Conservation (phyloP, 1,284 basidiomycete species). For the Ustilago trichophora region DNA sequence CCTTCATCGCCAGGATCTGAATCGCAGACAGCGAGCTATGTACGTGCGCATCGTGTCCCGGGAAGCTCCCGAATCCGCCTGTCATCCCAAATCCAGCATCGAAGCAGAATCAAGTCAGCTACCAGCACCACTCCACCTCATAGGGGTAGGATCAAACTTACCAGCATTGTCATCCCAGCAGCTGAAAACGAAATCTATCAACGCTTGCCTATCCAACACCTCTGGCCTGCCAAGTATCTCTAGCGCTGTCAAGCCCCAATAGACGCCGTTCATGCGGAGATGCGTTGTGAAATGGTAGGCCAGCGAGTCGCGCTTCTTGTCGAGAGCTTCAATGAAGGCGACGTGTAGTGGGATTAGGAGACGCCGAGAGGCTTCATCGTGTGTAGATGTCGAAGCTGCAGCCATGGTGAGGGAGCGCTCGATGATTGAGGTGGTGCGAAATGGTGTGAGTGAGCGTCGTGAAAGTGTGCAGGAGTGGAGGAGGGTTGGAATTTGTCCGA, state of each 20-base stretch:
- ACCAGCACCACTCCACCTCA: too few relatives aligned
- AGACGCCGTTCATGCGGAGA: conserved; percentile 92
- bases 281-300: conserved; percentile 92
- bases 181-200: conserved; percentile 87
- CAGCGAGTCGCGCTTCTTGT: conserved; percentile 52
- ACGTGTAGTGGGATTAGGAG: conserved; percentile 44
- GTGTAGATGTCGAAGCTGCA: too few relatives aligned
- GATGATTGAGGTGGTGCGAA: too few relatives aligned
- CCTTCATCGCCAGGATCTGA: conserved; percentile 87
- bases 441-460: too few relatives aligned
- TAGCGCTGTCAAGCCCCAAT: conserved; percentile 92
- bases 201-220: conserved; percentile 81
- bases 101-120: too few relatives aligned
- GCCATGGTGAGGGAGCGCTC: too few relatives aligned
- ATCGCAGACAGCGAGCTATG: conserved; percentile 87
- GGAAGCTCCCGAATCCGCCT: conserved; percentile 89
- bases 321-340: conserved; percentile 42
- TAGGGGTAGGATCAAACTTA: too few relatives aligned
- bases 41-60: conserved; percentile 90
- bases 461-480: background rate
- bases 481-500: conserved; percentile 6
- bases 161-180: conserved; percentile 77
- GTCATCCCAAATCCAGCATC: too few relatives aligned
- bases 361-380: too few relatives aligned
- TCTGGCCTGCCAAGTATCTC: conserved; percentile 80